Evolutionary conservation across 805 yeast species (phyloP), one percentile per base, ranked within the genome.

Genomic region (Myxozyma monticola): DNA sequence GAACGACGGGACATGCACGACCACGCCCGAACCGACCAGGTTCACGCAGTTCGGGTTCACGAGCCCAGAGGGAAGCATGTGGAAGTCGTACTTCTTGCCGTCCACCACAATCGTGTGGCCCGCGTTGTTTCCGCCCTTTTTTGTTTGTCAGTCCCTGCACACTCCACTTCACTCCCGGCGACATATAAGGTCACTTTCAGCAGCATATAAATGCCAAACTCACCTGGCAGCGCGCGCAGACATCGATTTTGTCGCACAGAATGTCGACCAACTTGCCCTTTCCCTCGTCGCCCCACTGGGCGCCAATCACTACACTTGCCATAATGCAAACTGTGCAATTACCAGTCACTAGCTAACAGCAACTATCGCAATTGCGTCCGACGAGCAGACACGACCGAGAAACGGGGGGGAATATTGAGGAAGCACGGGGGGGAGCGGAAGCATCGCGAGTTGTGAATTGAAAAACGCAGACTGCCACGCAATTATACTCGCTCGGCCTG

Each of bases 251-350:
- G 65, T 91, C 98, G 72, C 98, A 95, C 45, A 93, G 78, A 49
- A 93, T 76, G 69, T 93, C 99, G 42, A 93, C 99, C 51, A 93
- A 79, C 72, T 93, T 93, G 51, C 99, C 99, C 69, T 93, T 93
- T 68, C 99, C 99, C 80, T 93, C 99, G 68, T 93, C 99, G 59
- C 99, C 99, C 99, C 99, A 93, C 73, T 93, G 99, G 72, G 98
- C 76, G 52, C 99, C 99, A 65, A 93, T 78, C 48, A 93, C 99
- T 59, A 93, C 98, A 74, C 84, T 85, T 10, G 59, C 50, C 59
- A 54, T 54, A 10, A 17, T 6, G 24, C 1, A 33, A 21, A 10
- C 8, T n/a, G n/a, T n/a, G n/a, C n/a, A n/a, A n/a, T n/a, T n/a
- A n/a, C n/a, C n/a, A n/a, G n/a, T n/a, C n/a, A n/a, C n/a, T n/a